Evolutionary conservation across 495 filamentous ascomycete genomes (phyloP).

Genomic region (Xylaria nigripes): DNA sequence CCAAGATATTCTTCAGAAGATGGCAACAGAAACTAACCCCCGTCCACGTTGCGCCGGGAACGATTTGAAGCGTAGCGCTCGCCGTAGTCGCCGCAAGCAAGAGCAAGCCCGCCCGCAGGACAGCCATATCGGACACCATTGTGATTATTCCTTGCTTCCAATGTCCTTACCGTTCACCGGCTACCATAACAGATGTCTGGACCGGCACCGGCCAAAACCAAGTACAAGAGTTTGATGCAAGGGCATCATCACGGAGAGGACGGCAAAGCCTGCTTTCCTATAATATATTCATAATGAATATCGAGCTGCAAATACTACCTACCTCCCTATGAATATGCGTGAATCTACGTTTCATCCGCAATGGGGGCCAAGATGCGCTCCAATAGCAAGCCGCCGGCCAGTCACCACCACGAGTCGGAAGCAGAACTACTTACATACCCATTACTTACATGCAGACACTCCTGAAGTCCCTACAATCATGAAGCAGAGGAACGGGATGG

Average conservation of each 20-base stretch:
- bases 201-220: too few relatives aligned
- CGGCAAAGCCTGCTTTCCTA: too few relatives aligned
- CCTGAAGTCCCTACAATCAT: too few relatives aligned
- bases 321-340: not conserved
- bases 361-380: not conserved
- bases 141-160: not conserved
- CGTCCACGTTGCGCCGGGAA: constrained; percentile 46
- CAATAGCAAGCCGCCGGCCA: constrained; percentile 1
- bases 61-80: constrained; percentile 28
- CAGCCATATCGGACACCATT: constrained; percentile 5
- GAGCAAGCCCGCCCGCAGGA: not conserved
- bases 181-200: too few relatives aligned
- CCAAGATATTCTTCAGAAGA: not conserved
- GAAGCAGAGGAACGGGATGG: too few relatives aligned
- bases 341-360: too few relatives aligned
- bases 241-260: too few relatives aligned
- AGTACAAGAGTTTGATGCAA: too few relatives aligned
- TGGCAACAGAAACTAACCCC: constrained; percentile 22
- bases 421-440: not conserved
- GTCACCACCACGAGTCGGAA: not conserved
- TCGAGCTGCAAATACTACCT: not conserved
- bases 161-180: not conserved
- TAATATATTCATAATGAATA: not conserved
- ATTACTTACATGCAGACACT: too few relatives aligned
- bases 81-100: constrained; percentile 6